Base-by-base conservation (phyloP, 495 filamentous ascomycete species). In the Cladorrhinum samala region DNA sequence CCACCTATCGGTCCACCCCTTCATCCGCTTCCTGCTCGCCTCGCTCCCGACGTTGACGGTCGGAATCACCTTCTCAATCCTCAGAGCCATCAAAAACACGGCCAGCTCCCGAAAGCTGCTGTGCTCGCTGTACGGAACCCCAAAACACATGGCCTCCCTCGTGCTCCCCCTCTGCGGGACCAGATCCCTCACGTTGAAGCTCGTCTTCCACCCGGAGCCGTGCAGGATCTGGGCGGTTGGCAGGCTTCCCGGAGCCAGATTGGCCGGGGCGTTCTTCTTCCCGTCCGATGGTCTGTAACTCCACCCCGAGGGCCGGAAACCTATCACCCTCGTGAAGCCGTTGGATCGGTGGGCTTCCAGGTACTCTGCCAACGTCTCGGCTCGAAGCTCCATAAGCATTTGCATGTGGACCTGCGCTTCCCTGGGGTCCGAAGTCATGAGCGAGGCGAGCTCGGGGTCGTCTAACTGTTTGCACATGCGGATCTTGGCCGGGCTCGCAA, bases 401-500 rank as follows among this genome's bases (percentile, higher is more conserved):
- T 94, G 92, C 92, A 99, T 96, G 72, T 99, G 93, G 0, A 99
- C 89, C 68, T 96, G 93, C 1, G 94, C 93, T 58, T 87, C 87
- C 19, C 72, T 72, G 0, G 93, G 92, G 62, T 96, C 71, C 30
- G 76, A 75, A 0, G 93, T 99, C 57, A 99, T 74, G 16, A 85
- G 78, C 1, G 79, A 74, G 41, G 81, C 72, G 9, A 99, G 82
- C 58, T 94, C 89, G 0, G 86, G 73, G 67, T 96, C 92, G 65
- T 91, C 91, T 9, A 99, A 80, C 49, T 85, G 87, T 11, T 77
- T 72, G 67, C 88, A 92, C n/a, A 96, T 86, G 46, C 81, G 79
- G 59, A 87, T 84, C 66, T 97, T 98, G 30, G 77, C 71, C 0
- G 88, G 77, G 0, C 88, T 81, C 0, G 94, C 92, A 61, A 85